Evolutionary conservation across 441 rosid species (phyloP).

Genomic region (Melianthus villosus): DNA sequence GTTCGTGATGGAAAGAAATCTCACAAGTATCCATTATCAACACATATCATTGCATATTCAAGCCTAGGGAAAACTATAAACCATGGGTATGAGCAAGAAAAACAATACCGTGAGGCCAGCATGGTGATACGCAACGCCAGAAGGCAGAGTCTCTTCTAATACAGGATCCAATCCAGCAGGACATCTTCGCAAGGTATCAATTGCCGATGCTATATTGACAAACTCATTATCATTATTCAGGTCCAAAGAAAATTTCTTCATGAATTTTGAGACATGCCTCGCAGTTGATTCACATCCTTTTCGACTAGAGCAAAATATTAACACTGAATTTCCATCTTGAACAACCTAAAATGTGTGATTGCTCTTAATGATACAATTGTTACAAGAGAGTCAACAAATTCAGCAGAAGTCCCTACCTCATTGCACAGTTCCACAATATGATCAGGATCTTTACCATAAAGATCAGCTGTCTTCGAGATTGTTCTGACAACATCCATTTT

Average conservation of each 20-base stretch:
- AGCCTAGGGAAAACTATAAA: too few species aligned
- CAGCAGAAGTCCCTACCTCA: slow-evolving; percentile 39
- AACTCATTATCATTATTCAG: slow-evolving; percentile 42
- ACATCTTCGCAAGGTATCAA: slow-evolving; percentile 62
- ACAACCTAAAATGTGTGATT: slow-evolving; percentile 43
- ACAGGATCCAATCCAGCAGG: slow-evolving; percentile 88
- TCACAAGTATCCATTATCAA: not conserved
- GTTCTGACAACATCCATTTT: slow-evolving; percentile 70
- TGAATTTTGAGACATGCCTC: slow-evolving; percentile 61
- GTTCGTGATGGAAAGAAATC: slow-evolving; percentile 1
- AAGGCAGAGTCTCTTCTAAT: slow-evolving; percentile 81
- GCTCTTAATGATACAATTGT: too few species aligned
- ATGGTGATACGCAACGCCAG: slow-evolving; percentile 97
- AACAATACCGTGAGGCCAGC: slow-evolving; percentile 79
- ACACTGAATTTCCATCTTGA: slow-evolving; percentile 89
- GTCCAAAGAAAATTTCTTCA: slow-evolving; percentile 38
- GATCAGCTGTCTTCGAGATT: slow-evolving; percentile 47
- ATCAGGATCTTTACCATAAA: slow-evolving; percentile 93
- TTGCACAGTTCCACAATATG: slow-evolving; percentile 82
- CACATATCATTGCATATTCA: too few species aligned
- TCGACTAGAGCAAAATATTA: slow-evolving; percentile 91
- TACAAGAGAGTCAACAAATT: too few species aligned
- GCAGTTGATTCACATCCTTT: slow-evolving; percentile 99
- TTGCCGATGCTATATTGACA: slow-evolving; percentile 49
- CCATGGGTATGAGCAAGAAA: not conserved